phyloP scores from a whole-genome alignment of 1,284 basidiomycete genomes.

The Melampsora occidentalis region DNA sequence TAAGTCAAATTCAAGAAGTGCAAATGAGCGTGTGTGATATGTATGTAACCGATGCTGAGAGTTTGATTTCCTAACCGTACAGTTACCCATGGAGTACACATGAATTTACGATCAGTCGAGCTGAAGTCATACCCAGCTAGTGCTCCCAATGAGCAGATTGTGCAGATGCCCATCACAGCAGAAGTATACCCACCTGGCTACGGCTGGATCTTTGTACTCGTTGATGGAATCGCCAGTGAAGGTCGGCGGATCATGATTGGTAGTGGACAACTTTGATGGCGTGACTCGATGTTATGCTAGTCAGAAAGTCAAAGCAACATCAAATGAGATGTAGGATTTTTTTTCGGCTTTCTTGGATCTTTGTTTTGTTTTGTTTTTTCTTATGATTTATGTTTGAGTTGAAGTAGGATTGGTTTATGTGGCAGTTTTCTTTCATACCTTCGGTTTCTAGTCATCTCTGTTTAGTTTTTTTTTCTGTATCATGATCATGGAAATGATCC shows the following conservation, averaged over 20 bases:
- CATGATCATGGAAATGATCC: too few species aligned
- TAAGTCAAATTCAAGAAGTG: background rate
- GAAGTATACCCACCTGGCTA: slow-evolving; percentile 75
- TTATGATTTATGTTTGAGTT: too few species aligned
- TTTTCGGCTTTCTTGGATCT: too few species aligned
- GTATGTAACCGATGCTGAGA: background rate
- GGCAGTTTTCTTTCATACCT: too few species aligned
- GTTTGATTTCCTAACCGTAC: background rate
- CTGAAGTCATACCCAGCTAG: slow-evolving; percentile 57
- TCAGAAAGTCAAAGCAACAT: too few species aligned
- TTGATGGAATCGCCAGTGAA: slow-evolving; percentile 66
- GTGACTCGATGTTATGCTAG: too few species aligned
- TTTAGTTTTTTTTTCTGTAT: too few species aligned
- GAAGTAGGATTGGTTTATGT: too few species aligned
- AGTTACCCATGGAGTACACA: slow-evolving; percentile 60
- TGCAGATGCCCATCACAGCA: slow-evolving; percentile 64
- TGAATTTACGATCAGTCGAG: slow-evolving; percentile 72
- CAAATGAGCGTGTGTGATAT: background rate
- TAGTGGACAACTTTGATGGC: slow-evolving; percentile 49
- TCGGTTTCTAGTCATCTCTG: too few species aligned
- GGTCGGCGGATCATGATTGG: slow-evolving; percentile 70
- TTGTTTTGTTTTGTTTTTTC: too few species aligned
- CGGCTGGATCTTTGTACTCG: slow-evolving; percentile 70
- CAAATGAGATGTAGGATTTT: too few species aligned
- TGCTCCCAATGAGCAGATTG: slow-evolving; percentile 57